These are phyloP conservation scores for Drechslerella coelobrocha DNA, from an alignment of 2,329 filamentous ascomycete species.

Conservation along the genomic window DNA sequence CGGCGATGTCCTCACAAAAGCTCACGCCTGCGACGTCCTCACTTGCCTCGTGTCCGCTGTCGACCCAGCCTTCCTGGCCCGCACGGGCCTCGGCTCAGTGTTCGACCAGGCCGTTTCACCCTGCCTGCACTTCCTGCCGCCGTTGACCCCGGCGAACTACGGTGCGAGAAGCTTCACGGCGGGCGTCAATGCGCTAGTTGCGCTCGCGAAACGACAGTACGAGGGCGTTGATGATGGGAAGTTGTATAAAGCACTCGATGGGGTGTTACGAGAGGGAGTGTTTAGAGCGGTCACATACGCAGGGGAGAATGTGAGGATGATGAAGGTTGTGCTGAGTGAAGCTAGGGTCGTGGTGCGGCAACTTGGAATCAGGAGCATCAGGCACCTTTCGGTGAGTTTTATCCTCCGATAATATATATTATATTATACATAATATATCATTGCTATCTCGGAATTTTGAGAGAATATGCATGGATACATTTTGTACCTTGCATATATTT, in stretches of 20 bases:
- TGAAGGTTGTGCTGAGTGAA: slow-evolving; percentile 40
- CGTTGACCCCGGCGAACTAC: slow-evolving; percentile 50
- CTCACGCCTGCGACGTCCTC: slow-evolving; percentile 38
- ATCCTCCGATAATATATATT: neutral
- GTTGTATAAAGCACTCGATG: slow-evolving; percentile 48
- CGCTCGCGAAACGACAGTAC: slow-evolving; percentile 28
- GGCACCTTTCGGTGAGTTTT: slow-evolving; percentile 50
- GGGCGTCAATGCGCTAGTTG: slow-evolving; percentile 40
- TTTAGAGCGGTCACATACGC: slow-evolving; percentile 52
- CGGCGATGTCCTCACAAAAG: slow-evolving; percentile 36
- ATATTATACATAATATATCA: neutral
- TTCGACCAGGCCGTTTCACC: slow-evolving; percentile 53
- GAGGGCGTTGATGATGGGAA: slow-evolving; percentile 16
- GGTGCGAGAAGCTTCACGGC: slow-evolving; percentile 46
- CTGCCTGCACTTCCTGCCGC: slow-evolving; percentile 52
- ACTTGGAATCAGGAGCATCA: slow-evolving; percentile 51
- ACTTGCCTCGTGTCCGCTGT: slow-evolving; percentile 21
- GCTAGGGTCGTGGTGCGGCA: slow-evolving; percentile 13
- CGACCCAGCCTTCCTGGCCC: slow-evolving; percentile 40
- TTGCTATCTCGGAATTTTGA: too few species aligned
- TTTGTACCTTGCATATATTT: too few species aligned
- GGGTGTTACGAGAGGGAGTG: slow-evolving; percentile 50
- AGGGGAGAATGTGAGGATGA: slow-evolving; percentile 51
- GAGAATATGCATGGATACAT: too few species aligned
- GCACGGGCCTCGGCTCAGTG: slow-evolving; percentile 52